Base-by-base conservation (phyloP, 2,329 filamentous ascomycete genomes). In the Trichoderma afroharzianum region DNA sequence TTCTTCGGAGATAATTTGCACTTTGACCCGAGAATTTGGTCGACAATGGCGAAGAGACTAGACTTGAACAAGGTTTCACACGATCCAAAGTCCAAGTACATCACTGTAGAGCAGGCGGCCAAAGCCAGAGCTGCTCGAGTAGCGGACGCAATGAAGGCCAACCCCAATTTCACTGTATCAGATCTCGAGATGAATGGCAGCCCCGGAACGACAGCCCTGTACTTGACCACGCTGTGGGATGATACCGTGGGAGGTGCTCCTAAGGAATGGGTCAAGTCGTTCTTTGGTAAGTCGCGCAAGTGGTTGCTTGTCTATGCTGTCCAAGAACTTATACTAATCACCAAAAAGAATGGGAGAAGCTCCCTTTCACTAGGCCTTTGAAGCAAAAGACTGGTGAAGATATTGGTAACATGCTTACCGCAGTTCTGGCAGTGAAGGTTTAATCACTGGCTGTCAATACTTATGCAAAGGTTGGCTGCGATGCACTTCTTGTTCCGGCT, bases 71-170 rank as follows among this genome's bases (percentile, higher is more conserved):
- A 68, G 6, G 15, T 61, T 14, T 15, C 15, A 14, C 26, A n/a
- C 18, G 55, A 61, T 33, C 55, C 55, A 47, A 64, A 26, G 30
- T 63, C 57, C 21, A 70, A 63, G 28, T 70, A 63, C 5, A 26
- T 70, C 6, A 70, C 68, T 11, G 47, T 70, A 14, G 68, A 70
- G 47, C 24, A 11, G 14, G 68, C 68, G 11, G 68, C 68, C 30
- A 70, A 70, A 12, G 68, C 68, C 4, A 63, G 68, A 26, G 47
- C 47, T 36, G 30, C 32, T 15, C 68, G 68, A 26, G 61, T 70
- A 18, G 61, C 39, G 28, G 61, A 63, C 30, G 68, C 57, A 9
- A 70, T 12, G 61, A 57, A n/a, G 24, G 43, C 24, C 58, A 64
- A 70, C 4, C 21, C 11, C 1, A 36, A 12, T 3, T 70, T 70